Base-by-base conservation (phyloP, 495 filamentous ascomycete genomes). In the Emericellopsis terricola region DNA sequence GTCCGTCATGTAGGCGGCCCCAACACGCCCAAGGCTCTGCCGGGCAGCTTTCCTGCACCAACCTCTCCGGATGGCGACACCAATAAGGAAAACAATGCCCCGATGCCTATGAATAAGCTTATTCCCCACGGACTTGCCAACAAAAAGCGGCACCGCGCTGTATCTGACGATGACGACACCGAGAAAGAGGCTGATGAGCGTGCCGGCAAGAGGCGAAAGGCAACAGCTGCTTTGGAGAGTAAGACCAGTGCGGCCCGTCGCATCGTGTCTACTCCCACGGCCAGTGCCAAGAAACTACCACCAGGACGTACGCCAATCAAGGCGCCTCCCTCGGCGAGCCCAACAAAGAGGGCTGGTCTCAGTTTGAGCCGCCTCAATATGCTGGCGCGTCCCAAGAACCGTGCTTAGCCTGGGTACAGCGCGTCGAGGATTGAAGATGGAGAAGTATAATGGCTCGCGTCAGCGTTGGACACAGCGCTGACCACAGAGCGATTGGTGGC, bases 121-220 rank as follows among this genome's bases (percentile, higher is more conserved):
- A 58, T 79, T 20, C 64, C 75, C 4, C 76, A 83, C 44, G 78
- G 79, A 20, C 71, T 85, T 46, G 46, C 54, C 3, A 81, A 78
- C 55, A 81, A 85, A 60, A 83, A 82, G 57, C 64, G 77, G 29
- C 65, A 65, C 36, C 65, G 72, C 11, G 60, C 58, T 18, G 57
- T 45, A 31, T 56, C 51, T 18, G 63, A 68, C 41, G 67, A 68
- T 38, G 58, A 64, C 19, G 57, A 63, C 20, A 44, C 43, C 10
- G 55, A 58, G 19, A 49, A 56, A 27, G 57, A 61, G 36, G 57
- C 43, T 6, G 42, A 39, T 9, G 49, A 56, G 34, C 55, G 59
- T 20, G 53, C 48, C 4, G 40, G 45, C 6, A 65, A 67, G 47
- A 69, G 69, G 47, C 56, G 55, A 30, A 53, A 50, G 30, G 42